Base-by-base conservation (phyloP, 2,329 filamentous ascomycete species). In the Calonectria crousiana region DNA sequence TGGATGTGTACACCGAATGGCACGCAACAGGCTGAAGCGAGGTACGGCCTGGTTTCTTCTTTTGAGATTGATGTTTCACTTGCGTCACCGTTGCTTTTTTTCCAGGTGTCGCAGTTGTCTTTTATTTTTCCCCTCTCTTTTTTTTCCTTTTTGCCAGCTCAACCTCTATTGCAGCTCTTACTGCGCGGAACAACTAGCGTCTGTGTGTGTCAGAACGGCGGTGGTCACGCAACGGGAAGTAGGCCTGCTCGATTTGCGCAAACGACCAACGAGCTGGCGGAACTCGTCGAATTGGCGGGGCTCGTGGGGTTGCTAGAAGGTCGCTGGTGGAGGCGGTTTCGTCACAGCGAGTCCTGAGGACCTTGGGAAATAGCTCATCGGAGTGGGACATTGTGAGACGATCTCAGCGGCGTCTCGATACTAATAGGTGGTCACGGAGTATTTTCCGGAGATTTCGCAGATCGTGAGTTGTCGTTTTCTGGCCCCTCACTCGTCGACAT, bases 381-480 rank as follows among this genome's bases (percentile, higher is more conserved):
- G 47, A 49, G 52, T 36, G 62, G 66, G 47, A 75, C 58, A 41
- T 41, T 64, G 49, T 58, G n/a, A 58, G 53, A 58, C 38, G 52
- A 64, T 60, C 41, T 62, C 56, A 76, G 69, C 38, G 69, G 65
- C 69, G 71, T 69, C 53, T 75, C 36, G 38, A 70, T 72, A 60
- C 36, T 75, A 73, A 78, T 78, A 76, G 69, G 66, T 69, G 58
- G 30, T 67, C 71, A 76, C 79, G 79, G 79, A 80, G 79, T 80
- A 80, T 79, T 80, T 80, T 74, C 79, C 79, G 79, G 78, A 76
- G 79, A 80, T 77, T 73, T 32, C 76, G 65, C 67, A 72, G 71
- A 71, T 76, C 71, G 34, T 71, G 51, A 73, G 62, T 66, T 41
- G 72, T 64, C 53, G 38, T 71, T 71, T 76, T 73, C 76, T 75